Evolutionary conservation across 2,329 filamentous ascomycete genomes (phyloP).

Genomic region (Colletotrichum destructivum): DNA sequence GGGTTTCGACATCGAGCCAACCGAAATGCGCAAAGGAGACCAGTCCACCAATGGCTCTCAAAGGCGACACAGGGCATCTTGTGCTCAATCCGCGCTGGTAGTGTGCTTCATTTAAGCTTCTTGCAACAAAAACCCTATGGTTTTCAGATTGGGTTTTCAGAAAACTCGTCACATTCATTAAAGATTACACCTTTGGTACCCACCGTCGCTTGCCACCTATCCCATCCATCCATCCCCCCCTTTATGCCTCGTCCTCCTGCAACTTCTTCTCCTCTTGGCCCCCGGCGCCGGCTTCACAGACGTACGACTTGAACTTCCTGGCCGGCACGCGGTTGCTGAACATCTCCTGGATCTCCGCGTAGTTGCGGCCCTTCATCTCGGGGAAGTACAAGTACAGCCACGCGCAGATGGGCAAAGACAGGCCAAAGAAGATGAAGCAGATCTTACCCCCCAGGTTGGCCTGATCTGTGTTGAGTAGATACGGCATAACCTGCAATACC

Average conservation of each 20-base stretch:
- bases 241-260: slow-evolving; percentile 33
- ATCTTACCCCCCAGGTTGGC: slow-evolving; percentile 53
- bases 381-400: slow-evolving; percentile 41
- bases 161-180: slow-evolving; percentile 6
- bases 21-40: slow-evolving; percentile 26
- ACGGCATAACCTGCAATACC: slow-evolving; percentile 50
- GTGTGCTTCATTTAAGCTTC: slow-evolving; percentile 40
- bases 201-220: slow-evolving; percentile 15
- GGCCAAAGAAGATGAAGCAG: slow-evolving; percentile 51
- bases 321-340: slow-evolving; percentile 37
- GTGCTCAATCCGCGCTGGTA: slow-evolving; percentile 9
- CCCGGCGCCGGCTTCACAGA: slow-evolving; percentile 32
- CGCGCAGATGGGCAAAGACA: slow-evolving; percentile 48
- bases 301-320: slow-evolving; percentile 36
- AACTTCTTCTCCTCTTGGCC: slow-evolving; percentile 32
- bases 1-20: slow-evolving; percentile 24
- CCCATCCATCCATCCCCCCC: not conserved
- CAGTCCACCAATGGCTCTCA: slow-evolving; percentile 17
- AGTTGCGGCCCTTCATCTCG: slow-evolving; percentile 42
- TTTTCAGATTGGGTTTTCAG: slow-evolving; percentile 1
- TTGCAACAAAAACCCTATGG: slow-evolving; percentile 14
- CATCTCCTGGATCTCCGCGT: slow-evolving; percentile 42
- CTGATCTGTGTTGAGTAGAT: slow-evolving; percentile 50
- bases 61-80: not conserved
- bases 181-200: slow-evolving; percentile 22